These are phyloP conservation scores for Aschersonia sp. DNA, from an alignment of 2,329 filamentous ascomycete genomes.

Conservation along the genomic window DNA sequence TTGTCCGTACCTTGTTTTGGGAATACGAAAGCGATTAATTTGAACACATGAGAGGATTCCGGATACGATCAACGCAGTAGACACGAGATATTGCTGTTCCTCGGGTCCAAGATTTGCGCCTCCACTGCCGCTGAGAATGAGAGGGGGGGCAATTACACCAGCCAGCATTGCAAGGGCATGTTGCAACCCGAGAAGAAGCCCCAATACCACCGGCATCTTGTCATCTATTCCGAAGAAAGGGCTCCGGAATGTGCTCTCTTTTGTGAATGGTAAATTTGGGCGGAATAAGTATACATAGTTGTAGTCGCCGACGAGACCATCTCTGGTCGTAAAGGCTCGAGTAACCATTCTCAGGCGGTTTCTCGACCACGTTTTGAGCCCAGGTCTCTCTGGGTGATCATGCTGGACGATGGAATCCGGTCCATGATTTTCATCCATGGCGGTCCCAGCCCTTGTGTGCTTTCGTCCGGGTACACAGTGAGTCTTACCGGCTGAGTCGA, in stretches of 20 bases:
- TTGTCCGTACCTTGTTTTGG: conserved; percentile 36
- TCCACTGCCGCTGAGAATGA: conserved; percentile 49
- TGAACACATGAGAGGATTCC: conserved; percentile 63
- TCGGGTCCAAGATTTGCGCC: conserved; percentile 48
- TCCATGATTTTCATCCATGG: conserved; percentile 42
- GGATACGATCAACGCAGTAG: conserved; percentile 64
- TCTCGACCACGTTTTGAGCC: conserved; percentile 10
- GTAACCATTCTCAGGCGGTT: conserved; percentile 9
- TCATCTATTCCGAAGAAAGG: conserved; percentile 81
- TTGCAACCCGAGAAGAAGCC: conserved; percentile 63
- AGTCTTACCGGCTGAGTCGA: too few species aligned
- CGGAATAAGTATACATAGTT: conserved; percentile 84
- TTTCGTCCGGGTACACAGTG: too few species aligned
- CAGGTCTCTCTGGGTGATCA: conserved; percentile 16
- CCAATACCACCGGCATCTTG: conserved; percentile 60
- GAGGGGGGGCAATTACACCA: conserved; percentile 63
- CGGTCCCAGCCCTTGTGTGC: neutral
- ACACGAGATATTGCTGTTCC: conserved; percentile 64
- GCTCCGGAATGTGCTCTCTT: conserved; percentile 32
- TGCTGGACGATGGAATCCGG: conserved; percentile 34
- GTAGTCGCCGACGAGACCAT: conserved; percentile 73
- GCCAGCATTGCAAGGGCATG: conserved; percentile 67
- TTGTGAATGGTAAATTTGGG: conserved; percentile 72
- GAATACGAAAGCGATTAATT: conserved; percentile 64
- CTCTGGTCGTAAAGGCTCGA: conserved; percentile 37